phyloP scores from a whole-genome alignment of 208 protist genomes.

The Phytomonas sp. region DNA sequence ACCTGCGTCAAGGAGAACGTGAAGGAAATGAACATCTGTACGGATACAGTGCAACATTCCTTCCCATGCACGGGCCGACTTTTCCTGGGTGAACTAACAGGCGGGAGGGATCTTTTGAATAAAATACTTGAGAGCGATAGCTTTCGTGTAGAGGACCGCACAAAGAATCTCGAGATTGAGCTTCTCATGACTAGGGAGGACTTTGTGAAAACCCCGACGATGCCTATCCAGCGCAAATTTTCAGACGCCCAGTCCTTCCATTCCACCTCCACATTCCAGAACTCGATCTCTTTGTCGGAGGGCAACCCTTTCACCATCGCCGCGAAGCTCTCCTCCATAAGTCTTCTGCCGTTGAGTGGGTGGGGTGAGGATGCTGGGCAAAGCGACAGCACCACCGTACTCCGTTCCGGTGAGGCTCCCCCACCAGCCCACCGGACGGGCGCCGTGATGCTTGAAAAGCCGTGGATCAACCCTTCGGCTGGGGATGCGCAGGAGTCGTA shows the following conservation, averaged over 20 bases:
- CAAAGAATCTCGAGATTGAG: too few relatives aligned
- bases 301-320: slow-evolving; percentile 3
- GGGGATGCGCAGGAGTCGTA: too few relatives aligned
- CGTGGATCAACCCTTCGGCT: slow-evolving; percentile 8
- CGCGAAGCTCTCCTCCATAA: slow-evolving; percentile 7
- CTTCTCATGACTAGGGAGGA: too few relatives aligned
- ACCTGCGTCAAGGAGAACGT: too few relatives aligned
- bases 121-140: too few relatives aligned
- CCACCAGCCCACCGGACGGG: neutral
- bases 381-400: neutral
- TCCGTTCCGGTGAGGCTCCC: neutral
- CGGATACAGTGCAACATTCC: too few relatives aligned
- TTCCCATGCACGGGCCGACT: too few relatives aligned
- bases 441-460: too few relatives aligned
- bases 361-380: neutral
- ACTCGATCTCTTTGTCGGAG: slow-evolving; percentile 14
- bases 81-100: too few relatives aligned
- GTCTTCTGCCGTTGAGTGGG: slow-evolving; percentile 3
- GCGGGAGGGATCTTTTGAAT: too few relatives aligned
- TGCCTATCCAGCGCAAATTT: neutral
- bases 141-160: too few relatives aligned
- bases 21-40: too few relatives aligned
- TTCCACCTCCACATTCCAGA: slow-evolving; percentile 7
- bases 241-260: neutral
- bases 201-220: neutral